Evolutionary conservation across 139 green algal species (phyloP).

Genomic region (Pseudopediastrum boryanum): DNA sequence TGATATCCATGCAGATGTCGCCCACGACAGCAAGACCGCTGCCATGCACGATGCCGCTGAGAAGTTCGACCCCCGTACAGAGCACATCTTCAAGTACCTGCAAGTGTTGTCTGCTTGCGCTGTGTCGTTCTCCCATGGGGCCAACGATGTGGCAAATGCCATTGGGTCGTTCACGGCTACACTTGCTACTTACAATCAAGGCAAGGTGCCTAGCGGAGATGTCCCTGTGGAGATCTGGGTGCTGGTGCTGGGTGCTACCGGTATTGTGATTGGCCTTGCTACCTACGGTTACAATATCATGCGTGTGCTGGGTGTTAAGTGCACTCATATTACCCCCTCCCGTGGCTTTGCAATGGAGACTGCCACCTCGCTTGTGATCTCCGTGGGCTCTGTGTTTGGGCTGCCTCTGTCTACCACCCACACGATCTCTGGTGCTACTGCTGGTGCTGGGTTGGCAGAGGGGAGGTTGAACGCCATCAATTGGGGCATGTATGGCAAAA

Average conservation of each 20-base stretch:
- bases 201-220: too few relatives aligned
- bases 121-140: constrained; percentile 86
- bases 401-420: constrained; percentile 62
- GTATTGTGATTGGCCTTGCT: too few relatives aligned
- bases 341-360: constrained; percentile 73
- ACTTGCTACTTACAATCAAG: constrained; percentile 41
- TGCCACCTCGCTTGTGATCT: constrained; percentile 53
- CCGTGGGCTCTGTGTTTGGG: constrained; percentile 49
- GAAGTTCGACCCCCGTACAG: constrained; percentile 72
- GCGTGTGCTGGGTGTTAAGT: constrained; percentile 4
- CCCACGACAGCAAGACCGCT: constrained; percentile 34
- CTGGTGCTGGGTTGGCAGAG: constrained; percentile 5
- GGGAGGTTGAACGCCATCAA: not conserved
- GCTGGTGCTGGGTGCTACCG: too few relatives aligned
- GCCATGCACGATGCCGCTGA: constrained; percentile 62
- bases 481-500: not conserved
- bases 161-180: constrained; percentile 77
- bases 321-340: constrained; percentile 54
- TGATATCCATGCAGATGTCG: constrained; percentile 39
- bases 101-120: constrained; percentile 89
- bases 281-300: constrained; percentile 12
- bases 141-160: constrained; percentile 88
- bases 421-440: constrained; percentile 35
- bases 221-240: too few relatives aligned
- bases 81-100: constrained; percentile 72